Conservation (phyloP, 2,329 filamentous ascomycete genomes). For the Lithohypha guttulata region DNA sequence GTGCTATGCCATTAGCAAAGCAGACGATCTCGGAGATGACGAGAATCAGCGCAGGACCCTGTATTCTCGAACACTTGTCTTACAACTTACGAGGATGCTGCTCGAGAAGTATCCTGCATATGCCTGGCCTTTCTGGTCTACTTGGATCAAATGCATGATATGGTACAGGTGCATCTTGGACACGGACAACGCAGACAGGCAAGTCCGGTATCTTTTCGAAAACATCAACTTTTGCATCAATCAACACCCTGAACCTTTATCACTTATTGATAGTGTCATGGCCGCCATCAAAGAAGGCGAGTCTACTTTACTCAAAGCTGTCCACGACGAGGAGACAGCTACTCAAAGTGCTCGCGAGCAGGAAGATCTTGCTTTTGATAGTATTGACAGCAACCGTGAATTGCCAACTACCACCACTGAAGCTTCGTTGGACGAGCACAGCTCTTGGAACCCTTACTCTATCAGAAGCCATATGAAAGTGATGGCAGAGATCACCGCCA, state of each 20-base stretch:
- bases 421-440: background rate
- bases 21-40: slow-evolving; percentile 14
- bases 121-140: slow-evolving; percentile 14
- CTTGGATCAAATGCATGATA: slow-evolving; percentile 16
- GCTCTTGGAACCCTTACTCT: background rate
- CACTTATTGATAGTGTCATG: background rate
- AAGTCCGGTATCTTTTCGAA: background rate
- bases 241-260: background rate
- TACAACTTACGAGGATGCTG: slow-evolving; percentile 15
- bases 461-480: background rate
- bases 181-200: slow-evolving; percentile 13
- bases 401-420: background rate
- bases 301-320: background rate
- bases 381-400: background rate
- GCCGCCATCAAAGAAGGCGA: background rate
- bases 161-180: slow-evolving; percentile 10
- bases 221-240: background rate
- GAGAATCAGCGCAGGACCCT: slow-evolving; percentile 13
- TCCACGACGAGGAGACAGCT: background rate
- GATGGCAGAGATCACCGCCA: background rate
- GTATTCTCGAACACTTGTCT: slow-evolving; percentile 18
- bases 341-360: background rate
- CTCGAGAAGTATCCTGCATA: slow-evolving; percentile 18
- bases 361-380: background rate
- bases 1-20: slow-evolving; percentile 11